Base-by-base conservation (phyloP, 2,329 filamentous ascomycete species). In the Fusarium concolor region DNA sequence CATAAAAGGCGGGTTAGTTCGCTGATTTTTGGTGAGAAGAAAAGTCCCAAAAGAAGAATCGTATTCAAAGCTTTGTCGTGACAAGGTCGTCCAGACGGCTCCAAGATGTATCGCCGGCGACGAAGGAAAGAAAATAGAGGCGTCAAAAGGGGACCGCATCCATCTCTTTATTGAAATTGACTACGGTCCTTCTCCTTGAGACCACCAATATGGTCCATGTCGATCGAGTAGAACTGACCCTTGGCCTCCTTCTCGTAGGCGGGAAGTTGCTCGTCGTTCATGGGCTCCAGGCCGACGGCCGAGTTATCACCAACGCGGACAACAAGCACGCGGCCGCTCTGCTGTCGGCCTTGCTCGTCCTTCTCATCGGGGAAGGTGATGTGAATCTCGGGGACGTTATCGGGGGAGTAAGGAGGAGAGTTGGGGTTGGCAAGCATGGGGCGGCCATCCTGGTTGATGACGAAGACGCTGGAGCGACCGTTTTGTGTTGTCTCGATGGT, bases 301-400 rank as follows among this genome's bases (percentile, higher is more conserved):
- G 92, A 91, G 65, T 89, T 91, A 70, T 98, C 96, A 66, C 94
- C 94, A 51, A 98, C 93, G 52, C 93, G 89, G 56, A 99, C 95
- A 35, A 98, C 89, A 22, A 99, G 91, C 51, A 98, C 94, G 31
- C 94, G 90, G 33, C 95, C 95, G 70, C 91, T 93, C 82, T 92
- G 92, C 73, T 87, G 86, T 79, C 90, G 93, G 72, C 95, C 95
- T 55, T 88, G 83, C 71, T 93, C 92, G 76, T 97, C 94, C 72
- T 96, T 90, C 84, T 98, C 96, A 74, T 96, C 93, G 17, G 96
- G 96, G 84, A 99, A 98, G 35, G 96, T 98, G 79, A 99, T 97
- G 80, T 94, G 93, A 75, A 99, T 99, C 82, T 98, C 92, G 20
- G 96, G 96, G 28, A 98, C 87, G 71, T 92, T 91, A 79, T 88